Evolutionary conservation across 805 yeast genomes (phyloP).

Genomic region (Saccharomycopsis guyanensis): DNA sequence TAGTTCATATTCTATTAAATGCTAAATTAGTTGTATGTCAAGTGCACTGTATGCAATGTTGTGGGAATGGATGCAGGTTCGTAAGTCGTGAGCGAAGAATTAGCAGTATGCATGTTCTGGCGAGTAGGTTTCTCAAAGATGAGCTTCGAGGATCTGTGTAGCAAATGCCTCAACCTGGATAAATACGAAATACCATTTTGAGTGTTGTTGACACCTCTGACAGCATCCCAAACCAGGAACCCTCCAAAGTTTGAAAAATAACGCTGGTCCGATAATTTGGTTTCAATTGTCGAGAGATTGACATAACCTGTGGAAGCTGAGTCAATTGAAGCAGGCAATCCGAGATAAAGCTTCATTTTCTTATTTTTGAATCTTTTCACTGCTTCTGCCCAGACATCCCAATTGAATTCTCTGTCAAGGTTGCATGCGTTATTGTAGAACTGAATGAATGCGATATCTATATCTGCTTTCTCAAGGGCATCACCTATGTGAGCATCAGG

Average conservation of each 20-base stretch:
- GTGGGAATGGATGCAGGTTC: too few species aligned
- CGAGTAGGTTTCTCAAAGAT: neutral
- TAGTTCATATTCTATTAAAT: neutral
- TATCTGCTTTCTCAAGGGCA: constrained; percentile 45
- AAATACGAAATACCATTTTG: neutral
- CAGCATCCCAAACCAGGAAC: constrained; percentile 19
- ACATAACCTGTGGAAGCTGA: constrained; percentile 40
- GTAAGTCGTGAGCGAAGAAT: too few species aligned
- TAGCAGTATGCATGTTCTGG: too few species aligned
- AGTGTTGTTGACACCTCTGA: constrained; percentile 25
- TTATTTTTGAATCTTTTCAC: constrained; percentile 60
- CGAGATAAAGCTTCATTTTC: constrained; percentile 53
- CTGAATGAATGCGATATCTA: constrained; percentile 81
- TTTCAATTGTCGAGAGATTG: constrained; percentile 32
- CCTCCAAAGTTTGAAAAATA: constrained; percentile 16
- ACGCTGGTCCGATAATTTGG: constrained; percentile 20
- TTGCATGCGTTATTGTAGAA: constrained; percentile 81
- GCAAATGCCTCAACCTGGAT: neutral
- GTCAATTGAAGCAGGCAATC: constrained; percentile 35
- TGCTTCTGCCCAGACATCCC: constrained; percentile 64
- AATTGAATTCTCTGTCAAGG: constrained; percentile 41
- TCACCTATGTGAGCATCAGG: constrained; percentile 71
- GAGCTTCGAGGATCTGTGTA: neutral
- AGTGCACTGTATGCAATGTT: neutral
- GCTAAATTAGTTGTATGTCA: neutral